Evolutionary conservation across 768 basidiomycete genomes (phyloP), one percentile per base, ranked within the genome.

Genomic region (Tylopilus intermedius): DNA sequence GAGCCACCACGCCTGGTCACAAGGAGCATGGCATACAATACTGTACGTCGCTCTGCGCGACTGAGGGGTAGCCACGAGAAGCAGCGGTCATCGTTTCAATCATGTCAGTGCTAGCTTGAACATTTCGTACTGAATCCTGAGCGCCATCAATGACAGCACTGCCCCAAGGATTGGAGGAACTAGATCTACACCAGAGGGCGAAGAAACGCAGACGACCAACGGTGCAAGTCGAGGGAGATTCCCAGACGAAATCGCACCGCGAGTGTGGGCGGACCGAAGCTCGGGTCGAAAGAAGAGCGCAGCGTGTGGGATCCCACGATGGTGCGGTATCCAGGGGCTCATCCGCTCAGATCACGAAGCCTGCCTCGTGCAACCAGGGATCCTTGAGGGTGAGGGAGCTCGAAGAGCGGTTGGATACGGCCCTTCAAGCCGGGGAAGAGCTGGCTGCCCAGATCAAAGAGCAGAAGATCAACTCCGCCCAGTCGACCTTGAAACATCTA

Each of bases 401-500:
- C 51, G 74, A 79, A 42, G 67, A 74, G 50, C 74, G 76, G 51
- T 63, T 75, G 21, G 49, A 64, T 37, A 61, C 64, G 2, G 62
- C 79, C 24, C 66, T 71, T 29, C 67, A 66, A 55, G 73, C 67
- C 54, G 76, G 81, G 61, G 67, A 70, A 42, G 74, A 79, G 49
- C 71, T 75, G 8, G 66, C 68, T 21, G 56, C 63, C 32, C 58
- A 78, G 62, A 60, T 79, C 21, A 69, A 72, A 43, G 69, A 77
- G 29, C 71, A 72, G 41, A 75, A 79, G 54, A 64, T 55, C 2
- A 51, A 30, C 5, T 27, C 44, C 29, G 48, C 49, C 61, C 21
- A 71, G 71, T 67, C 71, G 32, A 71, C 70, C n/a, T 66, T 85
- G 47, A 71, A 68, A 14, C 74, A 82, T 54, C 71, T 85, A 0